Evolutionary conservation across 2,329 filamentous ascomycete genomes (phyloP), one percentile per base, ranked within the genome.

Genomic region (Fusarium luffae): DNA sequence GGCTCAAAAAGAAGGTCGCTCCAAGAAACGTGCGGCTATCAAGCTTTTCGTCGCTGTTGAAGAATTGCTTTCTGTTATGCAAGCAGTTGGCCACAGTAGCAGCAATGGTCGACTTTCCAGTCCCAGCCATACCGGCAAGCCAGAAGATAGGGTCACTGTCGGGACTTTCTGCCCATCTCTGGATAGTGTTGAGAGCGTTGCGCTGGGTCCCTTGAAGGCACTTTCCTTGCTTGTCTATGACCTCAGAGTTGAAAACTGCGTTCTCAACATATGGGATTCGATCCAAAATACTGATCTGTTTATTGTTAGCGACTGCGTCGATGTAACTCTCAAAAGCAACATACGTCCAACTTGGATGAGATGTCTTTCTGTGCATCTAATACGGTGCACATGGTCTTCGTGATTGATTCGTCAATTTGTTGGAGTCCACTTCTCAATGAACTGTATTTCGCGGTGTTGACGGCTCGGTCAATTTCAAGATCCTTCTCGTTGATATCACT

Each of bases 341-440:
- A 23, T 25, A 25, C 25, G 1, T 25, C 25, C 25, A 25, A 2
- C 25, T 25, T 25, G 23, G 23, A 2, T 25, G 25, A 25, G 25
- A 25, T 25, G 1, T 9, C 8, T 2, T 25, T 9, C 8, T 25
- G 25, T 9, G 7, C 2, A 9, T 25, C 25, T 25, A 25, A 8
- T 25, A 8, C 23, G 5, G 7, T 25, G 7, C 2, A 2, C 23
- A 25, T 25, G 23, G 7, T 25, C 7, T 25, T 25, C 2, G 2
- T 25, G 7, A 25, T 25, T 2, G 23, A 25, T 8, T 25, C 23
- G 2, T 25, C 7, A 25, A 25, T 25, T 2, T 6, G 2, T 25
- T 25, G 1, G 25, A 25, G 8, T 2, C 8, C 25, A 25, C 10
- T 1, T 9, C 2, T 25, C 25, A 25, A 2, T 3, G 25, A 25